A percentile compares a stretch with the other conserved stretches of the same genome.
phyloP scores from a whole-genome alignment of 257 asterid genomes.

The Scutellaria galericulata region DNA sequence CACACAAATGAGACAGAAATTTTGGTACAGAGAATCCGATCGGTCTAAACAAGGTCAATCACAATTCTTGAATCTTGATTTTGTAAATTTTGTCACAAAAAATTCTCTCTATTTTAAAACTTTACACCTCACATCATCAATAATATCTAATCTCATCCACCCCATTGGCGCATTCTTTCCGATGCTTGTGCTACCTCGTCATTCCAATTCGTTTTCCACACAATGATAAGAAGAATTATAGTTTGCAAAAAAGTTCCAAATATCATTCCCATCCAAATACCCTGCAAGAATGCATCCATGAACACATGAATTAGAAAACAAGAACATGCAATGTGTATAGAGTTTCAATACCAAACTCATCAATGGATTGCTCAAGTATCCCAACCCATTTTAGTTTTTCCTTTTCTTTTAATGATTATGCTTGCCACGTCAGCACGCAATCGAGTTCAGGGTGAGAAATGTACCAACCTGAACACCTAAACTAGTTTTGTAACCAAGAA shows the following conservation, averaged over 20 bases:
- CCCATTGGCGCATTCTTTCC: constrained; percentile 78
- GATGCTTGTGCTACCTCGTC: constrained; percentile 94
- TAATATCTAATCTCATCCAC: constrained; percentile 41
- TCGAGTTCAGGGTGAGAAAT: background rate
- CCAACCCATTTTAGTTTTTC: background rate
- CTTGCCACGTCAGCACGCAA: too few relatives aligned
- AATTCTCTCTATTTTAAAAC: background rate
- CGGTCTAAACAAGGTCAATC: too few relatives aligned
- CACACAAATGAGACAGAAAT: too few relatives aligned
- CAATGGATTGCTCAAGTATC: too few relatives aligned
- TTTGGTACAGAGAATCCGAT: too few relatives aligned
- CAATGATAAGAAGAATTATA: constrained; percentile 58
- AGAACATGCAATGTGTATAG: too few relatives aligned
- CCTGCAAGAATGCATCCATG: constrained; percentile 47
- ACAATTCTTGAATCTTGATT: too few relatives aligned
- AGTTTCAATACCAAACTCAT: too few relatives aligned
- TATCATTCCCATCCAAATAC: constrained; percentile 98
- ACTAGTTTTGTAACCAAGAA: constrained; percentile 73
- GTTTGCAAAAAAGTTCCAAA: constrained; percentile 90
- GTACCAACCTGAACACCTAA: constrained; percentile 78
- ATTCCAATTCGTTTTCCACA: constrained; percentile 84
- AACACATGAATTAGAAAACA: constrained; percentile 17
- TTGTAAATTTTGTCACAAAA: background rate
- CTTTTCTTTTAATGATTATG: too few relatives aligned
- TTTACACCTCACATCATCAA: background rate